Evolutionary conservation across 371 early-diverging fungal species (phyloP).

Genomic region (Mortierella sp.): DNA sequence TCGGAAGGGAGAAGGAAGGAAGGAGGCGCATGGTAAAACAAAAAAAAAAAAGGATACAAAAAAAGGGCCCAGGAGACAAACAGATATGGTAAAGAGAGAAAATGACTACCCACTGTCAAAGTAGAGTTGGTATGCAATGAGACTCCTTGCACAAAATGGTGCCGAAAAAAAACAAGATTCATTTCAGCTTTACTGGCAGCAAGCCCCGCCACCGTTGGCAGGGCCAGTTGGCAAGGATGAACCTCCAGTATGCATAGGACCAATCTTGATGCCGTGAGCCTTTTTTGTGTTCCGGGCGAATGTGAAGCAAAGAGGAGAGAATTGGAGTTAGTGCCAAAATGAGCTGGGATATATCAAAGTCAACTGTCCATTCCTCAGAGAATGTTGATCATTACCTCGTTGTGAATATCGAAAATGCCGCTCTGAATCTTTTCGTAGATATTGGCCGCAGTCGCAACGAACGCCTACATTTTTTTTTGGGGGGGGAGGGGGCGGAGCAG

Average conservation of each 20-base stretch:
- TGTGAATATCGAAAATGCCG: slow-evolving; percentile 78
- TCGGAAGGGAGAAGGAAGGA: background rate
- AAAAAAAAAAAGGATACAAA: slow-evolving; percentile 10
- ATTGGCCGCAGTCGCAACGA: slow-evolving; percentile 79
- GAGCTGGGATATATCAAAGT: background rate
- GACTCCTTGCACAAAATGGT: background rate
- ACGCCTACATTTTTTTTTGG: slow-evolving; percentile 73
- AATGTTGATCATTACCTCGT: slow-evolving; percentile 61
- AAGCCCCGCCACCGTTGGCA: slow-evolving; percentile 39
- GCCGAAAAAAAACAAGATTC: background rate
- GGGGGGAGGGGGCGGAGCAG: too few relatives aligned
- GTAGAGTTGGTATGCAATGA: background rate
- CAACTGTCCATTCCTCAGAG: slow-evolving; percentile 2
- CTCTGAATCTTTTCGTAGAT: slow-evolving; percentile 87
- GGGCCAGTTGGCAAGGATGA: slow-evolving; percentile 49
- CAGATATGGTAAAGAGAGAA: too few relatives aligned
- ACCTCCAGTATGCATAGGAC: slow-evolving; percentile 58
- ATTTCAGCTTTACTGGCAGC: slow-evolving; percentile 41
- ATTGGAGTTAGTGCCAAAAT: background rate
- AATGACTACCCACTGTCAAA: background rate
- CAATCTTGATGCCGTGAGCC: slow-evolving; percentile 66
- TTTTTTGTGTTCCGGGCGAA: slow-evolving; percentile 1
- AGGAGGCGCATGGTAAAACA: background rate
- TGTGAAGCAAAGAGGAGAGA: slow-evolving; percentile 14
- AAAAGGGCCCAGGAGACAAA: slow-evolving; percentile 7